Percentiles rank a stretch among this genome's conserved stretches.
These are phyloP conservation scores for Kwoniella pini DNA, from an alignment of 768 basidiomycete genomes.

Conservation along the genomic window DNA sequence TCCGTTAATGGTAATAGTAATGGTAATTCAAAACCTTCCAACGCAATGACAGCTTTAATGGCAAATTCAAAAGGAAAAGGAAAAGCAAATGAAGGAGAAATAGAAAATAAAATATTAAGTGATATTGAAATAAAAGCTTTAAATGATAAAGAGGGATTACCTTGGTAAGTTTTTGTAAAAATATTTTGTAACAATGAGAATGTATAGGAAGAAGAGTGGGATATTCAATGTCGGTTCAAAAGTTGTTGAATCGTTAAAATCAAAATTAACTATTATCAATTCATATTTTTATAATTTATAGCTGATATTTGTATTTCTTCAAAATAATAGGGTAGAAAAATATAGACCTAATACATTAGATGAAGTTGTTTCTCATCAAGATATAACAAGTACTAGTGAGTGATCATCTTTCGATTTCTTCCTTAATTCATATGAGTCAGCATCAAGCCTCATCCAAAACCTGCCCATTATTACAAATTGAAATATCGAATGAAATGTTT, in stretches of 20 bases:
- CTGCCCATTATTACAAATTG: too few relatives aligned
- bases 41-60: constrained; percentile 47
- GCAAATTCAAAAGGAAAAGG: constrained; percentile 42
- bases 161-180: constrained; percentile 65
- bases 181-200: neutral
- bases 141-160: constrained; percentile 79
- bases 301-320: too few relatives aligned
- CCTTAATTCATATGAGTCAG: too few relatives aligned
- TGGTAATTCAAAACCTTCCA: constrained; percentile 33
- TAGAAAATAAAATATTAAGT: constrained; percentile 4
- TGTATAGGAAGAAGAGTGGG: too few relatives aligned
- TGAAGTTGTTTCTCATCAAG: constrained; percentile 95
- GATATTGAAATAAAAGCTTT: constrained; percentile 33
- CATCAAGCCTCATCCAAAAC: too few relatives aligned
- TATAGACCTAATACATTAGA: constrained; percentile 87
- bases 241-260: too few relatives aligned
- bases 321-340: constrained; percentile 95
- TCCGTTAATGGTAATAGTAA: constrained; percentile 24
- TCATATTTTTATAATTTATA: too few relatives aligned
- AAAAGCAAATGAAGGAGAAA: constrained; percentile 20
- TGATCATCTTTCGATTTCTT: neutral
- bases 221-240: too few relatives aligned
- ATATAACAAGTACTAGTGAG: constrained; percentile 91
- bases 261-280: too few relatives aligned
- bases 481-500: too few relatives aligned